Percentiles rank a stretch among this genome's conserved stretches.
phyloP scores from a whole-genome alignment of 164 flowering plant genomes.

The Litsea cubeba region DNA sequence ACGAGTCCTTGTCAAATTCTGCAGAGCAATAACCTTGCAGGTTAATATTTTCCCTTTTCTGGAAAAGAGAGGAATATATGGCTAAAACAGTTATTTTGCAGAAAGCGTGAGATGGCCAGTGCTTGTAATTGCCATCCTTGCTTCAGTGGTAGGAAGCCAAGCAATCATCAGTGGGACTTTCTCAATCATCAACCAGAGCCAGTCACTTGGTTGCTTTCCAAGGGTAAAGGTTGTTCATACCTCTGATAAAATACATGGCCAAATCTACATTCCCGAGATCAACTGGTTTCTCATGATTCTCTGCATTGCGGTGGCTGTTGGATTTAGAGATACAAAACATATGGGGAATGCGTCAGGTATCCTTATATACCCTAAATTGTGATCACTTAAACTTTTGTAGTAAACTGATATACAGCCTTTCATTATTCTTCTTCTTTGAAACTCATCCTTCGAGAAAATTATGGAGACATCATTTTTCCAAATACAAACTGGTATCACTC shows the following conservation, averaged over 20 bases:
- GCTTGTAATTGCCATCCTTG: slow-evolving; percentile 73
- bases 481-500: not conserved
- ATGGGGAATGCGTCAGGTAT: slow-evolving; percentile 92
- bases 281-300: slow-evolving; percentile 96
- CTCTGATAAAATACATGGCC: slow-evolving; percentile 86
- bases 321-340: slow-evolving; percentile 87
- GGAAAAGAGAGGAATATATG: not conserved
- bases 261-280: slow-evolving; percentile 92
- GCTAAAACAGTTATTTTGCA: slow-evolving; percentile 23
- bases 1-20: not conserved
- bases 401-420: not conserved
- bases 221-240: slow-evolving; percentile 92
- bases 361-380: not conserved
- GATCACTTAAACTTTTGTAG: not conserved
- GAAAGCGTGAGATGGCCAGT: slow-evolving; percentile 82
- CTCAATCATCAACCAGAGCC: slow-evolving; percentile 97
- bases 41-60: not conserved
- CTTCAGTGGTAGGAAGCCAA: slow-evolving; percentile 97
- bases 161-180: slow-evolving; percentile 98
- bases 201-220: slow-evolving; percentile 90
- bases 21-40: not conserved
- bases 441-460: not conserved
- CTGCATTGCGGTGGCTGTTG: slow-evolving; percentile 86
- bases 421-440: not conserved
- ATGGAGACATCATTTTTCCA: not conserved